Base-by-base conservation (phyloP, 352 stramenopile species). In the Pythium sukuiense region DNA sequence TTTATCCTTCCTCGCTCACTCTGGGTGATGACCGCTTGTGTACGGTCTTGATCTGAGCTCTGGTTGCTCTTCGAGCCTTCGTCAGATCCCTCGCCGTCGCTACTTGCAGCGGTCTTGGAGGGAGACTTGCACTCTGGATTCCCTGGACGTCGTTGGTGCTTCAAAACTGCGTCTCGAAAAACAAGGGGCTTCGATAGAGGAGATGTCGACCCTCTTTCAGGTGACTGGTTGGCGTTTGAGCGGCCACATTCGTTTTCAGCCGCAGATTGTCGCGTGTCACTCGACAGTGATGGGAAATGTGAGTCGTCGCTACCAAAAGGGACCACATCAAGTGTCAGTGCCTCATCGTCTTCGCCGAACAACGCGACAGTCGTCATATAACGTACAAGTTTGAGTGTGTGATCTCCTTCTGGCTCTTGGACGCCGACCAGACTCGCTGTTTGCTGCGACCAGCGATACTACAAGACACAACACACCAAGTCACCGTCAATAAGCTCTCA, bases 121-220 rank as follows among this genome's bases (percentile, higher is more conserved):
- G 61, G 48, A 16, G 56, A 60, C 16, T 39, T 20, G 26, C 49
- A 61, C 5, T 59, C 14, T 26, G 20, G 46, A 30, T 49, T 20
- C 3, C 16, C 8, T 57, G 56, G 18, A 33, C 29, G 29, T 56
- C 39, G 16, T 7, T 61, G 76, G 54, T 84, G 76, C 53, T 78
- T 74, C 14, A 90, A 61, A 6, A 89, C 79, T 24, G 76, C 76
- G 59, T 88, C 81, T 30, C 86, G 77, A 55, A 87, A 88, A 12
- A 79, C 32, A 3, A 86, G 41, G 29, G 77, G 74, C n/a, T 76
- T 72, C 6, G 63, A 53, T 37, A 59, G 56, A 52, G 73, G 30
- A 11, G 14, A 54, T 11, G 57, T 60, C 4, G 20, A 6, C 2
- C 16, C 54, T 45, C 32, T 26, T 14, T 63, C 32, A 30, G 61